Evolutionary conservation across 1,284 basidiomycete species (phyloP), one percentile per base, ranked within the genome.

Genomic region (Moesziomyces antarcticus): DNA sequence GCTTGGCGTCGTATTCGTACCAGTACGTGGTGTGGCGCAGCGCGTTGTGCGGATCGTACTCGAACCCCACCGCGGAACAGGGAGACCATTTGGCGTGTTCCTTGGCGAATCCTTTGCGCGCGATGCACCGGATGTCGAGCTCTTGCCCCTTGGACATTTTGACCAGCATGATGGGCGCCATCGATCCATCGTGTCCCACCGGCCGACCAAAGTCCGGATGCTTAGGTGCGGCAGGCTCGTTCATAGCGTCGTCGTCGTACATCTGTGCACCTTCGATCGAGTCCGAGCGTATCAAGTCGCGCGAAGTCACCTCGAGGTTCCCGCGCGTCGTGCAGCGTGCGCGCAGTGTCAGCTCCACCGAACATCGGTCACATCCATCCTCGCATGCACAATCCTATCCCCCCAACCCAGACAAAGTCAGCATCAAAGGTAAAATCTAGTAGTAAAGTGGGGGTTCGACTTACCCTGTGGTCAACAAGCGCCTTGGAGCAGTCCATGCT

Each of bases 81-180:
- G 97, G 96, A 0, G 94, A 97, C 94, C 96, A 99, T 86, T 99
- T 99, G 8, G 97, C 94, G 83, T 99, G 97, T 83, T 98, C 94
- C 86, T 99, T 97, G 9, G 94, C 94, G 67, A 97, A 92, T 27
- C 96, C 96, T 93, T 97, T 98, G 85, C 95, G 94, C 3, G 95
- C 97, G 58, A 93, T 90, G 84, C 96, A 98, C 40, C 88, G 88
- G 57, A 96, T 83, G 81, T 90, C 92, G 41, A 99, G 87, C 84
- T 96, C 93, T 85, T 99, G 97, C 0, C 95, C 95, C 85, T 93
- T 93, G 47, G 93, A 90, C 63, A 99, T 91, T 85, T 97, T 97
- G 74, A 91, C 92, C 21, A 99, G 90, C 53, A 97, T 86, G 49
- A 99, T 91, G 1, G 71, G 71, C 3, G 65, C 58, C n/a, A 53